A percentile compares a stretch with the other conserved stretches of the same genome.
These are phyloP conservation scores for Fraxinus cuspidata DNA, from an alignment of 257 asterid species.

Conservation along the genomic window DNA sequence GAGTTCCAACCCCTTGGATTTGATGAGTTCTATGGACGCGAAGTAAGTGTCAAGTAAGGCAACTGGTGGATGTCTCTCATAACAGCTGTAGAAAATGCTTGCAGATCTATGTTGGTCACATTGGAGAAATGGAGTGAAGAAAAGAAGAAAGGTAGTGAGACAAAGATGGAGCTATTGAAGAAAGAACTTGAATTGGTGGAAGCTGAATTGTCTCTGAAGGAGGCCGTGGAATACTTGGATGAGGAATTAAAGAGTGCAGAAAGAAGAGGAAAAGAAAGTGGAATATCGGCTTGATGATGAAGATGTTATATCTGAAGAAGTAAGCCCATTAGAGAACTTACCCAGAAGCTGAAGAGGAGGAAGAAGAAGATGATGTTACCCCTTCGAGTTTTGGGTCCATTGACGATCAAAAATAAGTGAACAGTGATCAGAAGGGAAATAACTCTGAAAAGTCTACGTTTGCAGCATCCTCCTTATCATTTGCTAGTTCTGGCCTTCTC, in stretches of 20 bases:
- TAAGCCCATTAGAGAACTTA: constrained; percentile 31
- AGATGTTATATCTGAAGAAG: too few species aligned
- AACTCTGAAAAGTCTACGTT: constrained; percentile 67
- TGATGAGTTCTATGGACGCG: constrained; percentile 86
- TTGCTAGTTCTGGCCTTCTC: constrained; percentile 47
- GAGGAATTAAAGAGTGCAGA: too few species aligned
- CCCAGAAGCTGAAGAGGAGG: constrained; percentile 50
- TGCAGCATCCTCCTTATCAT: constrained; percentile 76
- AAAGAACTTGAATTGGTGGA: constrained; percentile 67
- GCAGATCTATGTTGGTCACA: constrained; percentile 37
- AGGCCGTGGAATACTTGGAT: too few species aligned
- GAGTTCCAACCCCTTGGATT: constrained; percentile 80
- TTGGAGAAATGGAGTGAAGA: constrained; percentile 72
- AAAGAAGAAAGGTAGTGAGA: constrained; percentile 53
- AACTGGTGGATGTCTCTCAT: constrained; percentile 38
- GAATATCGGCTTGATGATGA: too few species aligned
- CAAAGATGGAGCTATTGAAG: constrained; percentile 44
- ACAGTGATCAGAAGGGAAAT: constrained; percentile 43
- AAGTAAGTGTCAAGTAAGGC: constrained; percentile 30
- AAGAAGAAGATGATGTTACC: constrained; percentile 50
- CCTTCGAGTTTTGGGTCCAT: constrained; percentile 82
- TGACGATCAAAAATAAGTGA: constrained; percentile 41
- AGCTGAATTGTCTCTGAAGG: too few species aligned
- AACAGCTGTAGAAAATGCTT: constrained; percentile 37
- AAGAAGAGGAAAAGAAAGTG: too few species aligned